phyloP scores from a whole-genome alignment of 805 yeast species.

The Ogataea nitratoaversa region DNA sequence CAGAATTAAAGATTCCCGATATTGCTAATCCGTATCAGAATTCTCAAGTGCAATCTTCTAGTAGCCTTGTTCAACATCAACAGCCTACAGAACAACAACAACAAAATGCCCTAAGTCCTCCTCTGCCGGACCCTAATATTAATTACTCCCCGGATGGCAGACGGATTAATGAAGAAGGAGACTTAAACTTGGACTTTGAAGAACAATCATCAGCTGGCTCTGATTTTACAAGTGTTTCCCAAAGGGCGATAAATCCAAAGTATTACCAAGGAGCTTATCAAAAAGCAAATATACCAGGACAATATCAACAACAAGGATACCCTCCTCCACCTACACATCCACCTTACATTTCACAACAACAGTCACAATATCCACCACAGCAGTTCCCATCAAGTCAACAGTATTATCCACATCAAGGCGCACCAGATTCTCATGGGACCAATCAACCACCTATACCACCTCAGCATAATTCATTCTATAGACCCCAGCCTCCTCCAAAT shows the following conservation, averaged over 20 bases:
- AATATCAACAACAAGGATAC: conserved; percentile 3
- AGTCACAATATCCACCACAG: conserved; percentile 7
- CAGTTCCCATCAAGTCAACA: conserved; percentile 21
- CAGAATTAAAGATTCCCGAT: conserved; percentile 1
- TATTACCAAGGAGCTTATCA: conserved; percentile 37
- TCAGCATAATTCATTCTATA: conserved; percentile 8
- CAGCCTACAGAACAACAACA: neutral
- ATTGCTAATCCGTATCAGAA: conserved; percentile 13
- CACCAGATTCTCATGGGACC: conserved; percentile 11
- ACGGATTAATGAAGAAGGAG: conserved; percentile 8
- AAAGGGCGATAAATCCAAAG: conserved; percentile 64
- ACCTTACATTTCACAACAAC: too few species aligned
- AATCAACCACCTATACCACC: conserved; percentile 4
- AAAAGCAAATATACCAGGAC: conserved; percentile 22
- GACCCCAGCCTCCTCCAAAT: conserved; percentile 10
- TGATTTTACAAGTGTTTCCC: conserved; percentile 75
- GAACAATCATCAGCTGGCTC: conserved; percentile 36
- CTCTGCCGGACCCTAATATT: conserved; percentile 1
- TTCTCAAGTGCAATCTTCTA: neutral
- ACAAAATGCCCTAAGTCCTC: neutral
- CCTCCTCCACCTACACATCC: conserved; percentile 3
- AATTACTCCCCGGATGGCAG: conserved; percentile 12
- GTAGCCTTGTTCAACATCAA: neutral
- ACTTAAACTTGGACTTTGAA: conserved; percentile 19
- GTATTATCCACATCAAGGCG: conserved; percentile 24